Percentiles rank a stretch among this genome's conserved stretches.
phyloP scores from a whole-genome alignment of 768 basidiomycete species.

The Mycena filopes region DNA sequence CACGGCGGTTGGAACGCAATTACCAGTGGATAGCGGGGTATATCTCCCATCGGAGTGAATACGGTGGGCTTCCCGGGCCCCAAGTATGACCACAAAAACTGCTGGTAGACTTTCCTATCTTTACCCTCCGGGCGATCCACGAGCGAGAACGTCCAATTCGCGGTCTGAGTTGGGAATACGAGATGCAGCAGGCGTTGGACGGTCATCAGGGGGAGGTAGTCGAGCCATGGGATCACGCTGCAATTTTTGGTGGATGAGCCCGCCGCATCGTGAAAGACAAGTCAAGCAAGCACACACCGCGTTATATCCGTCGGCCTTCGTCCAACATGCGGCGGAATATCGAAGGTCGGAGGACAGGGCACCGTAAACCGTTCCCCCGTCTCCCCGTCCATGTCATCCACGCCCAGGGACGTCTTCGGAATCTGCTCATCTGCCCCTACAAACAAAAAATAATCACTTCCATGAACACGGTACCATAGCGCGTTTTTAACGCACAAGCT shows the following conservation, averaged over 20 bases:
- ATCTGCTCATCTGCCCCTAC: constrained; percentile 13
- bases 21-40: constrained; percentile 7
- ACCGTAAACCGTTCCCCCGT: constrained; percentile 18
- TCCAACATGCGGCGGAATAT: constrained; percentile 3
- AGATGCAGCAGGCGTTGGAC: constrained; percentile 21
- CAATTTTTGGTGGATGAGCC: too few species aligned
- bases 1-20: constrained; percentile 23
- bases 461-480: background rate
- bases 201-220: constrained; percentile 22
- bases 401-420: background rate
- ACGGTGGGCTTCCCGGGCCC: background rate
- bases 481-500: background rate
- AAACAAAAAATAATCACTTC: background rate
- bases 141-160: constrained; percentile 14
- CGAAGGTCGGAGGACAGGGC: constrained; percentile 14
- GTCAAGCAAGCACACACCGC: constrained; percentile 1
- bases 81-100: constrained; percentile 18
- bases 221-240: constrained; percentile 22
- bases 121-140: background rate
- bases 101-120: constrained; percentile 11
- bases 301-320: constrained; percentile 20
- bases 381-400: constrained; percentile 9
- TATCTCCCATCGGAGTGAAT: constrained; percentile 5
- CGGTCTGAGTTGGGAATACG: constrained; percentile 8
- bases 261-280: background rate